Conservation (phyloP, 352 stramenopile species). For the Pythium apleroticum region DNA sequence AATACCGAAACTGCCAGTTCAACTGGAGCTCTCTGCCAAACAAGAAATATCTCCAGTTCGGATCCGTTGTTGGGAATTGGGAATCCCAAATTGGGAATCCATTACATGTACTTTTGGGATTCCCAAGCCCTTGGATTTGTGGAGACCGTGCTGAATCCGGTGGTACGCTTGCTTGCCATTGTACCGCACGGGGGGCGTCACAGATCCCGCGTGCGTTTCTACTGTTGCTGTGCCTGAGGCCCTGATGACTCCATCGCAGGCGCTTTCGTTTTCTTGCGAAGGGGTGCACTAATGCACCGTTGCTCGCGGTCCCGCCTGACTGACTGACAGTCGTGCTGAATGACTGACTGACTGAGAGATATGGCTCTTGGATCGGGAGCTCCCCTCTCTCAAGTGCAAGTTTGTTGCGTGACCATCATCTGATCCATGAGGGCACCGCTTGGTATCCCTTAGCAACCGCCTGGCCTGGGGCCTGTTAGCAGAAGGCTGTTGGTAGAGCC, state of each 20-base stretch:
- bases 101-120: too few relatives aligned
- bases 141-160: not conserved
- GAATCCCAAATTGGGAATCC: too few relatives aligned
- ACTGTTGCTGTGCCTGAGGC: too few relatives aligned
- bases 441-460: not conserved
- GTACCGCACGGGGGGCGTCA: too few relatives aligned
- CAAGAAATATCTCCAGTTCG: too few relatives aligned
- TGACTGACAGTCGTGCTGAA: not conserved
- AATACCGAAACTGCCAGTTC: too few relatives aligned
- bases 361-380: too few relatives aligned
- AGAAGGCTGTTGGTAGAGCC: not conserved
- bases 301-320: too few relatives aligned
- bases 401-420: not conserved
- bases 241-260: not conserved
- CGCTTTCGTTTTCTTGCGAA: not conserved
- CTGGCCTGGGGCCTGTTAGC: not conserved
- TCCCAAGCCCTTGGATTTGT: too few relatives aligned
- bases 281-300: not conserved
- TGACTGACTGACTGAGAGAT: not conserved
- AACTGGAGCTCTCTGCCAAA: not conserved
- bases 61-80: too few relatives aligned
- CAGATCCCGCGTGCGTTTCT: too few relatives aligned
- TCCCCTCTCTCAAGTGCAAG: not conserved
- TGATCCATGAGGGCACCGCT: not conserved
- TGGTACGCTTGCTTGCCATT: too few relatives aligned